phyloP scores from a whole-genome alignment of 345 rosid species.

The Euphorbia lathyris region DNA sequence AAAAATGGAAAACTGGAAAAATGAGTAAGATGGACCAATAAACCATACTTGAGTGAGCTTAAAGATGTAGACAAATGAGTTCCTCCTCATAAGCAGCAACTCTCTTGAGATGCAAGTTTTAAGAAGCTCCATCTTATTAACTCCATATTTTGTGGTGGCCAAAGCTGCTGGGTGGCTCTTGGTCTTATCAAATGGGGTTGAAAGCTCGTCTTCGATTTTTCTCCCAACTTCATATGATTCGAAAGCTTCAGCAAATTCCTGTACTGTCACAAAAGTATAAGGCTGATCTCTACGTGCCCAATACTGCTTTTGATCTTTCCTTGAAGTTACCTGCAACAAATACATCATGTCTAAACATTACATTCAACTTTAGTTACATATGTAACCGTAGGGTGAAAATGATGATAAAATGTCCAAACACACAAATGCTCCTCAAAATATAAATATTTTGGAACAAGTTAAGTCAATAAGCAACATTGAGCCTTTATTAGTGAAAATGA shows the following conservation, averaged over 20 bases:
- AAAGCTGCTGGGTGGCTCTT: slow-evolving; percentile 17
- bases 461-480: too few species aligned
- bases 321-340: slow-evolving; percentile 24
- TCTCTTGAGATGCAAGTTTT: slow-evolving; percentile 28
- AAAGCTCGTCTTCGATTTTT: slow-evolving; percentile 8
- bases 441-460: too few species aligned
- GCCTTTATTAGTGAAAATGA: too few species aligned
- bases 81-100: slow-evolving; percentile 12
- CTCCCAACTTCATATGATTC: slow-evolving; percentile 6
- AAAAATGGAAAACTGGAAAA: background rate
- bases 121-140: slow-evolving; percentile 21
- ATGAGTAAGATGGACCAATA: background rate
- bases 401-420: too few species aligned
- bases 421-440: too few species aligned
- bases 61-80: slow-evolving; percentile 18
- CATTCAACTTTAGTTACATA: too few species aligned
- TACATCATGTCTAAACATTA: background rate
- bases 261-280: slow-evolving; percentile 9
- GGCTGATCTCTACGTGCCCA: slow-evolving; percentile 16
- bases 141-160: slow-evolving; percentile 18
- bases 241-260: slow-evolving; percentile 7
- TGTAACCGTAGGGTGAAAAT: background rate
- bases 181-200: slow-evolving; percentile 7
- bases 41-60: slow-evolving; percentile 1
- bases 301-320: slow-evolving; percentile 21